Evolutionary conservation across 441 rosid genomes (phyloP).

Genomic region (Erysimum pusillum): DNA sequence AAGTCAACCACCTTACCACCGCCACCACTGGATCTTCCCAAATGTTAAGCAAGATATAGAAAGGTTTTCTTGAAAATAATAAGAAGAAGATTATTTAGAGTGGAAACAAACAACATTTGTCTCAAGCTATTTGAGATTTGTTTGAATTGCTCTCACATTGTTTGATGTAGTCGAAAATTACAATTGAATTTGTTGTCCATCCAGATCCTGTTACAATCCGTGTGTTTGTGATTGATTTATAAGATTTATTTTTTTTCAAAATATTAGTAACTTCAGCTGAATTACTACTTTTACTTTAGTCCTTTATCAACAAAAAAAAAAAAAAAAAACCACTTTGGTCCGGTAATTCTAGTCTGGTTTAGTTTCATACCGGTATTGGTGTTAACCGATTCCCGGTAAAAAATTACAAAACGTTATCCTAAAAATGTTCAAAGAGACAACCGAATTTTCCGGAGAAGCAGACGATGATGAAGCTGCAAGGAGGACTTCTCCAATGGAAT

Average conservation of each 20-base stretch:
- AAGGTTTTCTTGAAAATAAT: not conserved
- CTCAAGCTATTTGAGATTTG: conserved; percentile 30
- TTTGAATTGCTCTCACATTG: conserved; percentile 25
- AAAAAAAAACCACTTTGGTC: not conserved
- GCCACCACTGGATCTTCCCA: conserved; percentile 84
- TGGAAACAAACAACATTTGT: not conserved
- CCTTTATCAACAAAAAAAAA: too few relatives aligned
- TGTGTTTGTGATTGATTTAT: conserved; percentile 29
- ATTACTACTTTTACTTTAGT: too few relatives aligned
- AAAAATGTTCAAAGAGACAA: conserved; percentile 11
- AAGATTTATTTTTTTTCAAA: not conserved
- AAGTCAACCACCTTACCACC: conserved; percentile 67
- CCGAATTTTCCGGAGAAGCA: not conserved
- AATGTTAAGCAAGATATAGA: conserved; percentile 51
- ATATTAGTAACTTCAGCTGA: too few relatives aligned
- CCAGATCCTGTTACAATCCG: conserved; percentile 16
- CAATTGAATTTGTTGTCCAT: conserved; percentile 26
- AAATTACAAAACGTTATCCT: conserved; percentile 40
- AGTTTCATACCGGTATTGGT: conserved; percentile 14
- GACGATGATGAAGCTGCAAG: conserved; percentile 59
- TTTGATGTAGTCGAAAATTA: conserved; percentile 3
- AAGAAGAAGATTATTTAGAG: conserved; percentile 19
- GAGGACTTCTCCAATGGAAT: conserved; percentile 75
- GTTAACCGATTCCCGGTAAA: conserved; percentile 33
- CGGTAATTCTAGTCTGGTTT: conserved; percentile 10